These are phyloP conservation scores for Mycena capillaripes DNA, from an alignment of 768 basidiomycete genomes.

Conservation along the genomic window DNA sequence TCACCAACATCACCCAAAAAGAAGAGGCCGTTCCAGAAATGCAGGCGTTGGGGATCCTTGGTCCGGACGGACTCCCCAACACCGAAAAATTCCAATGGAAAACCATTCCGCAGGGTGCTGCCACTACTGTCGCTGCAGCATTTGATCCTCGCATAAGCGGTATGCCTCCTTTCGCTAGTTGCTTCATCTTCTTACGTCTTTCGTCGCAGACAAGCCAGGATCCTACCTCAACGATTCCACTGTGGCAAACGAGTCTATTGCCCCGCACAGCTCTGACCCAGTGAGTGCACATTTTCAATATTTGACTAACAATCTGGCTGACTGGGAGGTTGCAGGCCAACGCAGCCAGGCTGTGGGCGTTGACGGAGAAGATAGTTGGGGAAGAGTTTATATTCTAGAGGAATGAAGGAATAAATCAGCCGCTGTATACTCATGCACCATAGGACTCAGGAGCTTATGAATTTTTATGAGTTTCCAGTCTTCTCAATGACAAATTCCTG, in stretches of 20 bases:
- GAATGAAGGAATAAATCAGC: not conserved
- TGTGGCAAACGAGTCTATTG: not conserved
- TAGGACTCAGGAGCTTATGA: not conserved
- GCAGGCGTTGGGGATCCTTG: slow-evolving; percentile 7
- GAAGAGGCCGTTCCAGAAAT: not conserved
- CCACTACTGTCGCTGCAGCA: too few species aligned
- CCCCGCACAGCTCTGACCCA: slow-evolving; percentile 1
- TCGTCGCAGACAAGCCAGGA: slow-evolving; percentile 10
- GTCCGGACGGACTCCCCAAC: slow-evolving; percentile 11
- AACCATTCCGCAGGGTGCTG: too few species aligned
- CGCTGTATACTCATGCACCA: not conserved
- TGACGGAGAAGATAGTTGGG: slow-evolving; percentile 11
- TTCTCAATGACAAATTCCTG: too few species aligned
- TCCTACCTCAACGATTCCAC: not conserved
- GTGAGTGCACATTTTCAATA: slow-evolving; percentile 1
- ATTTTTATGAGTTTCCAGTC: too few species aligned
- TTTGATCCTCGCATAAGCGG: not conserved
- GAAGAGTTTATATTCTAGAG: slow-evolving; percentile 13
- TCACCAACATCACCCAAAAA: slow-evolving; percentile 10
- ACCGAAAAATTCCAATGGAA: not conserved
- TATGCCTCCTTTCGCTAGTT: not conserved
- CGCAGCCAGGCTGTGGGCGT: slow-evolving; percentile 8
- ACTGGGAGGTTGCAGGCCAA: slow-evolving; percentile 1
- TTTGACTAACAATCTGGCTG: not conserved
- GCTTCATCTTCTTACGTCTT: not conserved